phyloP scores from a whole-genome alignment of 2,329 filamentous ascomycete species.

The Aspergillus sclerotialis region DNA sequence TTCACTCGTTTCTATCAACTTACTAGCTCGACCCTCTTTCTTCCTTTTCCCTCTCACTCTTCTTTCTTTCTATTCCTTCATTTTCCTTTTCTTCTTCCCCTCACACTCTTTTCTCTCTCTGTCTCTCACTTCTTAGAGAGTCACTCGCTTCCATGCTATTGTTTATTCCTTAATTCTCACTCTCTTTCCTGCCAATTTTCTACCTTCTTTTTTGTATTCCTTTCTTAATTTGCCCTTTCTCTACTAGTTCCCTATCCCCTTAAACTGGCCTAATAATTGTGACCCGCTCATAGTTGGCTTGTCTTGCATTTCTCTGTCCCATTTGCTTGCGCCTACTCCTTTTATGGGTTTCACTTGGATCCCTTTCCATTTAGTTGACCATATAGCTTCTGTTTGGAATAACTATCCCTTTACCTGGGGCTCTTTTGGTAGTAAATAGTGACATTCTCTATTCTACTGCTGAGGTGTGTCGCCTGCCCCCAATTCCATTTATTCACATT shows the following conservation, averaged over 20 bases:
- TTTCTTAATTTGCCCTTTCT: conserved; percentile 2
- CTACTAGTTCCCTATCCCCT: conserved; percentile 11
- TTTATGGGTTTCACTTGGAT: conserved; percentile 1
- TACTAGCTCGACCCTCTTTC: conserved; percentile 2
- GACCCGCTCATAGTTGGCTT: conserved; percentile 4
- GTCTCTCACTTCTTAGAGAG: conserved; percentile 10
- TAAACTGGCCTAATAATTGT: conserved; percentile 3
- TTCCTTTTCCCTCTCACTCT: conserved; percentile 6
- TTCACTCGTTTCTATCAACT: neutral
- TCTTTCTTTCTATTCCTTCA: conserved; percentile 6
- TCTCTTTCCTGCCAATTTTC: conserved; percentile 39
- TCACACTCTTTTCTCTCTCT: conserved; percentile 9
- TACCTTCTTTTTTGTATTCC: conserved; percentile 7
- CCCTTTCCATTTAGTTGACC: too few species aligned
- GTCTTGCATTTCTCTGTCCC: conserved; percentile 11
- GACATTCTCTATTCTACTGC: conserved; percentile 6
- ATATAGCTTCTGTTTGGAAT: too few species aligned
- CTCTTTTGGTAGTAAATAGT: too few species aligned
- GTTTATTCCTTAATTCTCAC: conserved; percentile 26
- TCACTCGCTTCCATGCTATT: conserved; percentile 14
- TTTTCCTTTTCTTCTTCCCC: conserved; percentile 7
- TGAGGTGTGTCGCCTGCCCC: neutral
- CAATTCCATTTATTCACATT: conserved; percentile 18
- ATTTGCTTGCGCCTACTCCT: conserved; percentile 11
- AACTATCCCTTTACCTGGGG: too few species aligned